Conservation (phyloP, 2,329 filamentous ascomycete species). For the Apiospora malaysiana region DNA sequence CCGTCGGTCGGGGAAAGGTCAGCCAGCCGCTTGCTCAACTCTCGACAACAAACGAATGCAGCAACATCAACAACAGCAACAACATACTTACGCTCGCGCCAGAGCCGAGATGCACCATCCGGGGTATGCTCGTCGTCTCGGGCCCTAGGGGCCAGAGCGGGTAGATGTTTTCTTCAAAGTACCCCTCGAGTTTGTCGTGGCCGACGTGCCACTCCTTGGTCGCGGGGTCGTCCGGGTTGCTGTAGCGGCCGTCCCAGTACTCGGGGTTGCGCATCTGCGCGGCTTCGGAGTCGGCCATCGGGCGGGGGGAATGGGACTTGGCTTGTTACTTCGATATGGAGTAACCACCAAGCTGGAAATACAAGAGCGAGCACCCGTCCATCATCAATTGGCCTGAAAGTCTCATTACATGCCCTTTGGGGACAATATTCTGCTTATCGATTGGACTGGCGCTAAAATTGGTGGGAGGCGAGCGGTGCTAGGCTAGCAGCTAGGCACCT, state of each 20-base stretch:
- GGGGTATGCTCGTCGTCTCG: neutral
- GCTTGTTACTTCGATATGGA: too few species aligned
- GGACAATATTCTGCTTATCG: too few species aligned
- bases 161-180: constrained; percentile 20
- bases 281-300: constrained; percentile 18
- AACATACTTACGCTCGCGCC: constrained; percentile 12
- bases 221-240: constrained; percentile 5
- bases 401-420: too few species aligned
- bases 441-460: too few species aligned
- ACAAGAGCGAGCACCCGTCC: too few species aligned
- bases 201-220: constrained; percentile 19
- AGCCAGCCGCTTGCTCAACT: too few species aligned
- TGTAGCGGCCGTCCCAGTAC: constrained; percentile 17
- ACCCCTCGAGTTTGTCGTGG: constrained; percentile 13
- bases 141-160: neutral
- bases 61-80: neutral
- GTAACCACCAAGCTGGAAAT: too few species aligned
- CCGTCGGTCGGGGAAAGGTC: too few species aligned
- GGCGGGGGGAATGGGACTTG: too few species aligned
- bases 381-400: too few species aligned
- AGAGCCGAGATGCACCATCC: constrained; percentile 11
- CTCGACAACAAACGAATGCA: neutral
- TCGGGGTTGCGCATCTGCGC: constrained; percentile 20
- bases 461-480: too few species aligned
- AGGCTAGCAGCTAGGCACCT: too few species aligned